Conservation (phyloP, 805 yeast genomes). For the Pichia occidentalis region DNA sequence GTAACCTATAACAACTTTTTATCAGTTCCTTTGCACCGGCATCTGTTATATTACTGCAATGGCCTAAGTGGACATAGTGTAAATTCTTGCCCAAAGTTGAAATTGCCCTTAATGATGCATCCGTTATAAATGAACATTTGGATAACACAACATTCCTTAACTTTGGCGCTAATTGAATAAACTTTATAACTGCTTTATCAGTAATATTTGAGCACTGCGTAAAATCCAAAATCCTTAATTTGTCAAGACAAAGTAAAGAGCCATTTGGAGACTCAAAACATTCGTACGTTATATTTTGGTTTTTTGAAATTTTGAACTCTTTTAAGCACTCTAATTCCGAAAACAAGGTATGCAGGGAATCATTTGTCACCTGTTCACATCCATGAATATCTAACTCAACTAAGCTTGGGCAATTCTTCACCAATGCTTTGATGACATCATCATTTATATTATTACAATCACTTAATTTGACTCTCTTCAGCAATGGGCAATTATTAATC, state of each 20-base stretch:
- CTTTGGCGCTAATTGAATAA: conserved; percentile 75
- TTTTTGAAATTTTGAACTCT: conserved; percentile 77
- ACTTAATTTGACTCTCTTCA: conserved; percentile 78
- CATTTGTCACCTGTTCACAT: conserved; percentile 67
- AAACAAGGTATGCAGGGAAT: conserved; percentile 51
- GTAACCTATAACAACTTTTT: conserved; percentile 73
- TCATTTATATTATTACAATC: conserved; percentile 65
- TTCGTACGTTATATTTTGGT: conserved; percentile 60
- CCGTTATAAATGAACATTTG: conserved; percentile 83
- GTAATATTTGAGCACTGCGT: conserved; percentile 78
- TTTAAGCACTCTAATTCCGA: conserved; percentile 62
- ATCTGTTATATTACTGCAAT: conserved; percentile 86
- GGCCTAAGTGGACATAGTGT: conserved; percentile 90
- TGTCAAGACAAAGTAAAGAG: conserved; percentile 40
- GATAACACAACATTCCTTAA: conserved; percentile 83
- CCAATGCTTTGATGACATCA: conserved; percentile 50
- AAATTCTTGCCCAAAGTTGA: conserved; percentile 69
- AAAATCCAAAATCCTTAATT: conserved; percentile 74
- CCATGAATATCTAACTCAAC: conserved; percentile 88
- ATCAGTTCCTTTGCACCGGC: conserved; percentile 73
- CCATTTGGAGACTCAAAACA: conserved; percentile 41
- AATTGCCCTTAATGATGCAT: conserved; percentile 64
- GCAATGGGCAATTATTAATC: conserved; percentile 57
- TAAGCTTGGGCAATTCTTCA: conserved; percentile 65
- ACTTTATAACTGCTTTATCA: conserved; percentile 66